phyloP scores from a whole-genome alignment of 2,329 filamentous ascomycete species.

The Fusarium verrucosum region DNA sequence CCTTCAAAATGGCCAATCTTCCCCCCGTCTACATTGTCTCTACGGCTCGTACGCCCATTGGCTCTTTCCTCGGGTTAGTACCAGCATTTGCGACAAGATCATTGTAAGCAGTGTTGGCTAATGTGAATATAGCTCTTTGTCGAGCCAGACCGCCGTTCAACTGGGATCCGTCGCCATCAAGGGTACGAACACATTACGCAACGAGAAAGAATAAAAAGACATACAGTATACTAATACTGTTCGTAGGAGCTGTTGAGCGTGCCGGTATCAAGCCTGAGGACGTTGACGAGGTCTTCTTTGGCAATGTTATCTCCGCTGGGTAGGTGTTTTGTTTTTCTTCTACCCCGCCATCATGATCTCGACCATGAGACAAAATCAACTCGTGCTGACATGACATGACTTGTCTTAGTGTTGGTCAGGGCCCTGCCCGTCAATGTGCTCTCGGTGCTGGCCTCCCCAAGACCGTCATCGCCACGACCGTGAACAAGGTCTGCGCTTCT shows the following conservation, averaged over 20 bases:
- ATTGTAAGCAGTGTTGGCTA: conserved; percentile 22
- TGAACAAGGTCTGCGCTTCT: conserved; percentile 99
- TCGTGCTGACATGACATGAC: conserved; percentile 24
- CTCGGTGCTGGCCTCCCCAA: conserved; percentile 86
- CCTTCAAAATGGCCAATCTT: conserved; percentile 74
- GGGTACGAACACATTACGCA: conserved; percentile 62
- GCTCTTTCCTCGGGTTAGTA: conserved; percentile 88
- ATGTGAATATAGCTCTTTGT: conserved; percentile 74
- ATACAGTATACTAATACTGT: background rate
- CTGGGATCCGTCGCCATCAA: conserved; percentile 94
- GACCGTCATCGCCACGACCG: conserved; percentile 83
- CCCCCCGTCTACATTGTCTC: conserved; percentile 97
- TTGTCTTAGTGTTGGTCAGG: conserved; percentile 89
- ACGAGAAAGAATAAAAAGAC: background rate
- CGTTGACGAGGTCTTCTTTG: conserved; percentile 96
- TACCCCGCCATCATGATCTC: conserved; percentile 18
- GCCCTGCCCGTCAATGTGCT: conserved; percentile 93
- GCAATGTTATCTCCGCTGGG: conserved; percentile 97
- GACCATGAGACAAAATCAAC: background rate
- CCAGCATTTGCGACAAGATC: background rate
- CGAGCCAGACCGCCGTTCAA: conserved; percentile 85
- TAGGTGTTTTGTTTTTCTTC: conserved; percentile 58
- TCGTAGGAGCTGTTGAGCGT: conserved; percentile 80
- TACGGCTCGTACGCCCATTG: conserved; percentile 87
- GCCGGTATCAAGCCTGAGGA: conserved; percentile 88